These are phyloP conservation scores for Fraxinus velutina DNA, from an alignment of 305 asterid species.

Conservation along the genomic window DNA sequence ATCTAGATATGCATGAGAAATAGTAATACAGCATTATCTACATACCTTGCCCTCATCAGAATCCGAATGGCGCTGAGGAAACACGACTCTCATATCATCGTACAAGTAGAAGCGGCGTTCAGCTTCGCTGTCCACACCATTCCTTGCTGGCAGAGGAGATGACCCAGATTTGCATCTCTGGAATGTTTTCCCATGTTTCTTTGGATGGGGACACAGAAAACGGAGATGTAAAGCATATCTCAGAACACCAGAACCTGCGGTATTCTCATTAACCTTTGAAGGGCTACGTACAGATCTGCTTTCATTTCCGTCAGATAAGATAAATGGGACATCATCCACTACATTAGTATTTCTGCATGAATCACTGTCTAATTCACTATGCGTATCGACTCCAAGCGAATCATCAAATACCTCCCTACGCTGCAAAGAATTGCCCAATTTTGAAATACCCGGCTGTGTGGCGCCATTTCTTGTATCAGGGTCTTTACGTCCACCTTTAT, in stretches of 20 bases:
- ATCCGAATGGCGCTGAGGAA: constrained; percentile 94
- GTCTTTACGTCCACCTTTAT: constrained; percentile 47
- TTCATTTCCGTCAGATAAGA: constrained; percentile 35
- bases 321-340: constrained; percentile 19
- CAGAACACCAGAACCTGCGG: constrained; percentile 56
- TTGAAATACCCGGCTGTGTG: constrained; percentile 21
- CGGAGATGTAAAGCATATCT: constrained; percentile 86
- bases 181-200: constrained; percentile 45
- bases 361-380: constrained; percentile 24
- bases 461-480: constrained; percentile 34
- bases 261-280: constrained; percentile 56
- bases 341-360: constrained; percentile 25
- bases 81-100: constrained; percentile 85
- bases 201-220: constrained; percentile 62
- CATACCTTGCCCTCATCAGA: constrained; percentile 94
- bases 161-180: constrained; percentile 54
- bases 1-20: background rate
- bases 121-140: constrained; percentile 34
- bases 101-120: constrained; percentile 78
- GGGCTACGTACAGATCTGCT: constrained; percentile 36
- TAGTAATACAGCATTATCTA: background rate
- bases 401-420: constrained; percentile 25
- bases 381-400: constrained; percentile 26
- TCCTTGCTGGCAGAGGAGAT: constrained; percentile 46
- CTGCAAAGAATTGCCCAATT: constrained; percentile 32